These are phyloP conservation scores for Elsinoe batatas DNA, from an alignment of 2,329 filamentous ascomycete species.

Conservation along the genomic window DNA sequence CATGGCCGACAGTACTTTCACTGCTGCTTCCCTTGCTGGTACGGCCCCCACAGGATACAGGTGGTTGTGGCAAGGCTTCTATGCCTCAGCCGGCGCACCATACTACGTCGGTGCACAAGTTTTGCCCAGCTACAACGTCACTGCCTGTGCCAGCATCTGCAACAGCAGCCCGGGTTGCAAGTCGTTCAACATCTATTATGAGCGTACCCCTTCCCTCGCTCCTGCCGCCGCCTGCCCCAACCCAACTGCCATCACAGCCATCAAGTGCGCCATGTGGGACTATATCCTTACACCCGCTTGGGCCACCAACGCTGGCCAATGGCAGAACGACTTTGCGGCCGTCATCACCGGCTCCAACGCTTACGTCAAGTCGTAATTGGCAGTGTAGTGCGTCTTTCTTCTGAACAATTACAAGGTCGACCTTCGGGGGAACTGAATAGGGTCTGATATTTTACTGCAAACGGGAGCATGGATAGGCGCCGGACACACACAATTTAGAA, in stretches of 20 bases:
- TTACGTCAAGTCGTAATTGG: conserved; percentile 17
- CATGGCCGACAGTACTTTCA: conserved; percentile 15
- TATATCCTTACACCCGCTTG: conserved; percentile 6
- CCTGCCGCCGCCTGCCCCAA: conserved; percentile 20
- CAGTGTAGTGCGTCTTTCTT: background rate
- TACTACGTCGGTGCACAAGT: conserved; percentile 14
- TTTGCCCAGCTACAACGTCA: conserved; percentile 14
- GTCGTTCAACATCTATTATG: conserved; percentile 18
- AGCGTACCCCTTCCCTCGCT: conserved; percentile 16
- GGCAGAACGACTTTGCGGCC: conserved; percentile 21
- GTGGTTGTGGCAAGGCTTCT: conserved; percentile 17
- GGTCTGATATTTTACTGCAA: background rate
- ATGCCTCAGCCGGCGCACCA: conserved; percentile 17
- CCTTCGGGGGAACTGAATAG: conserved; percentile 8
- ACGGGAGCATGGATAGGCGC: no score
- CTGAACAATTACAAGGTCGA: background rate
- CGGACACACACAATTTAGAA: background rate
- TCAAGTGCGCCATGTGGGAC: conserved; percentile 11
- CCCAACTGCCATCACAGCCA: conserved; percentile 18
- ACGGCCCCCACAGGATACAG: conserved; percentile 16
- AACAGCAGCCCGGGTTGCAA: conserved; percentile 15
- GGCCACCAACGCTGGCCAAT: conserved; percentile 23
- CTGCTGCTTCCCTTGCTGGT: conserved; percentile 15
- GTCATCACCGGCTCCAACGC: conserved; percentile 34
- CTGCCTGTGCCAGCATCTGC: conserved; percentile 16